These are phyloP conservation scores for Aspergillus pseudotamarii DNA, from an alignment of 2,329 filamentous ascomycete species.

Conservation along the genomic window DNA sequence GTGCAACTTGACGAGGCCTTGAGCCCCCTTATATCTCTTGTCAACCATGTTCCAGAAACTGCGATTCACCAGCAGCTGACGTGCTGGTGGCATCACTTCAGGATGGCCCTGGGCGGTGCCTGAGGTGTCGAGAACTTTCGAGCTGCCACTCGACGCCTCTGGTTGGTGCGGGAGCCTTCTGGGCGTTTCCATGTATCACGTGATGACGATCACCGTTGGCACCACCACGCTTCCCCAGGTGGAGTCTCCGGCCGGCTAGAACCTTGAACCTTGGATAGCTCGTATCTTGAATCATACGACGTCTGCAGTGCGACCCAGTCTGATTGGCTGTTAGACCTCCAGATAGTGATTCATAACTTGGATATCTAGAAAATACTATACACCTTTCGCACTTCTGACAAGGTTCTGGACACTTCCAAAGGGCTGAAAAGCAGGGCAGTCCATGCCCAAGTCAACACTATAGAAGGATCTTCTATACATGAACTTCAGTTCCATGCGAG, in stretches of 20 bases:
- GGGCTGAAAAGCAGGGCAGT: not conserved
- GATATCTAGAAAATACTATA: not conserved
- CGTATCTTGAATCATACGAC: not conserved
- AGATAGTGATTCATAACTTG: not conserved
- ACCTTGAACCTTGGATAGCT: not conserved
- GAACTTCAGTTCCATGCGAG: not conserved
- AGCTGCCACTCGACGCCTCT: slow-evolving; percentile 8
- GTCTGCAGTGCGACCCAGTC: not conserved
- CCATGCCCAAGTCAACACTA: not conserved
- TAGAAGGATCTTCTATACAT: not conserved
- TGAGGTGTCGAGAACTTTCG: slow-evolving; percentile 12
- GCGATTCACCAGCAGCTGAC: slow-evolving; percentile 1
- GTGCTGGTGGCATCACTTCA: not conserved
- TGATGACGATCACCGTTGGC: slow-evolving; percentile 13
- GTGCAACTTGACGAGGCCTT: slow-evolving; percentile 8
- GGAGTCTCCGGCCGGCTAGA: not conserved
- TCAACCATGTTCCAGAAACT: slow-evolving; percentile 18
- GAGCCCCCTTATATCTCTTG: slow-evolving; percentile 24
- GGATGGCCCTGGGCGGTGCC: slow-evolving; percentile 2
- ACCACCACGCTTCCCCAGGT: not conserved
- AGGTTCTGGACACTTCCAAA: not conserved
- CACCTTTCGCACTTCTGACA: not conserved
- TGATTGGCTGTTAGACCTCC: not conserved
- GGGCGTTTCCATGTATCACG: slow-evolving; percentile 28
- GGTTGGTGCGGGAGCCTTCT: slow-evolving; percentile 23